Evolutionary conservation across 768 basidiomycete genomes (phyloP).

Genomic region (Pholiota molesta): DNA sequence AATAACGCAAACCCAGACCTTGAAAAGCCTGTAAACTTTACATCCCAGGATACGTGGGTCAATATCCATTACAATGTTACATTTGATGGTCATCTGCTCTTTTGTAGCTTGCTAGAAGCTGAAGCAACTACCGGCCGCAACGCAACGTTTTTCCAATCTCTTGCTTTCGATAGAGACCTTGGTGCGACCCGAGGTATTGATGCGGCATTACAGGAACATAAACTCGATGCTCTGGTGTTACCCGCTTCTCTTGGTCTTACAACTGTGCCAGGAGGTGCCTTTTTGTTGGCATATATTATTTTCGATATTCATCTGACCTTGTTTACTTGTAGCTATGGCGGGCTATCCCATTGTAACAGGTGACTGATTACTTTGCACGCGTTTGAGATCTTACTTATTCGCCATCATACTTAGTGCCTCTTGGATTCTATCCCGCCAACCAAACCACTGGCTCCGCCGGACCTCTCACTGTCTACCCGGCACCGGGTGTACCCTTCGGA

Average conservation of each 20-base stretch:
- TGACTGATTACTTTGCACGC: neutral
- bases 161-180: slow-evolving; percentile 47
- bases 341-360: slow-evolving; percentile 10
- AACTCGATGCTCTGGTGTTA: slow-evolving; percentile 55
- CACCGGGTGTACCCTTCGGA: slow-evolving; percentile 5
- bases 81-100: no score
- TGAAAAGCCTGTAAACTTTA: slow-evolving; percentile 45
- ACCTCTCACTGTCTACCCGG: slow-evolving; percentile 5
- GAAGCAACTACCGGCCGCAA: slow-evolving; percentile 45
- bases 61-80: neutral
- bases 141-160: slow-evolving; percentile 44
- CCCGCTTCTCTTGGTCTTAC: slow-evolving; percentile 44
- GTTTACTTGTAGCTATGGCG: neutral
- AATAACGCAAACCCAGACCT: slow-evolving; percentile 53
- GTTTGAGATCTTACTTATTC: no score
- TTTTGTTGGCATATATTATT: neutral
- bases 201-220: slow-evolving; percentile 45
- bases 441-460: neutral
- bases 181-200: slow-evolving; percentile 59
- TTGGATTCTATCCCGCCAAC: slow-evolving; percentile 7
- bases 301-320: neutral
- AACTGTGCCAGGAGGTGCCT: slow-evolving; percentile 39
- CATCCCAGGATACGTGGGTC: slow-evolving; percentile 40
- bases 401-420: neutral
- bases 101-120: slow-evolving; percentile 35